These are phyloP conservation scores for Barnettozyma populi DNA, from an alignment of 805 yeast species.

Conservation along the genomic window DNA sequence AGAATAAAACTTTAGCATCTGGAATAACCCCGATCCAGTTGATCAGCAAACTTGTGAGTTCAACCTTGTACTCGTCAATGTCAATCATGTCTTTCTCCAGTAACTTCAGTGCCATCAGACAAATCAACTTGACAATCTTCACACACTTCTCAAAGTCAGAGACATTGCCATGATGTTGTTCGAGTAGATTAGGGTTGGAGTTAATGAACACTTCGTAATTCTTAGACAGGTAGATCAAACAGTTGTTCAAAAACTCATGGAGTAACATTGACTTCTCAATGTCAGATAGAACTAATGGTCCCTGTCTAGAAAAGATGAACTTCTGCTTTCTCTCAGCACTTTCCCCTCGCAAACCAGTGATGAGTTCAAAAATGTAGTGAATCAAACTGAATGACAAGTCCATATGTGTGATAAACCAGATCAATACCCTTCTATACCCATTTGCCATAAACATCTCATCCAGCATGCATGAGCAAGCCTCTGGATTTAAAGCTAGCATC, in stretches of 20 bases:
- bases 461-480: constrained; percentile 47
- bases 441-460: constrained; percentile 69
- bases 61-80: constrained; percentile 49
- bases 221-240: constrained; percentile 38
- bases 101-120: constrained; percentile 57
- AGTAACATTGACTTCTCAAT: constrained; percentile 62
- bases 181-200: neutral
- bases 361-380: constrained; percentile 57
- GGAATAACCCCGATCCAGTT: constrained; percentile 61
- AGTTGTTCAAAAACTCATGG: constrained; percentile 63
- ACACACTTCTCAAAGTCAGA: constrained; percentile 26
- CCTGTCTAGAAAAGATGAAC: constrained; percentile 50
- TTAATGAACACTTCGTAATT: constrained; percentile 23
- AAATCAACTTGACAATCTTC: constrained; percentile 46
- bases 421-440: constrained; percentile 56
- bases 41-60: constrained; percentile 53
- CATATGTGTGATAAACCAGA: constrained; percentile 65
- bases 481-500: constrained; percentile 45
- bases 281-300: constrained; percentile 46
- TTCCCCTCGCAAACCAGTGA: constrained; percentile 52
- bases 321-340: constrained; percentile 12
- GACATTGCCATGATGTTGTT: constrained; percentile 15
- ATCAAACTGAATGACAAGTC: constrained; percentile 50
- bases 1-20: constrained; percentile 57
- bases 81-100: constrained; percentile 40